Base-by-base conservation (phyloP, 202 grass and related monocot species). In the Panicum virgatum region DNA sequence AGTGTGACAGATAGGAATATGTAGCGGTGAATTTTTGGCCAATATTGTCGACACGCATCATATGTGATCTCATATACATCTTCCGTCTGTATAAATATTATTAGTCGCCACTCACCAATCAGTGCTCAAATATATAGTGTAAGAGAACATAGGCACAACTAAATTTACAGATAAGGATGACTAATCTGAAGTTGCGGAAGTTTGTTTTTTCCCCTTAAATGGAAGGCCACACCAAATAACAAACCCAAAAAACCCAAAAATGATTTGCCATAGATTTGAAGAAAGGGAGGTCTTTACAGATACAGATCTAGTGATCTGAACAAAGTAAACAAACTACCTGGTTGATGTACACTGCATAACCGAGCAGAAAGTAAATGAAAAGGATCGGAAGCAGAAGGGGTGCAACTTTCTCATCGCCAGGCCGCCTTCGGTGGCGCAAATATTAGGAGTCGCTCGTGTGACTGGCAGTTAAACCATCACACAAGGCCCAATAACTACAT, bases 371-470 rank as follows among this genome's bases (percentile, higher is more conserved):
- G 66, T 97, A 97, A 39, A 94, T 72, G 11, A 97, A 63, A 73
- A 97, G 91, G 84, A 97, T 90, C 19, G 94, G 94, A 82, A 97
- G 94, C 32, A 97, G 84, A 80, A 92, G 81, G 44, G 94, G 91
- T 48, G 91, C 87, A 45, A 94, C 83, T n/a, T n/a, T n/a, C n/a
- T n/a, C n/a, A n/a, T n/a, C n/a, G n/a, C n/a, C n/a, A n/a, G n/a
- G n/a, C n/a, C n/a, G n/a, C n/a, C n/a, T n/a, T n/a, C n/a, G n/a
- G n/a, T n/a, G n/a, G n/a, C n/a, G n/a, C n/a, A n/a, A n/a, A n/a
- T n/a, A n/a, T n/a, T n/a, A n/a, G n/a, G n/a, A n/a, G n/a, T n/a
- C n/a, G n/a, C n/a, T n/a, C n/a, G n/a, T n/a, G n/a, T n/a, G n/a
- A n/a, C n/a, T n/a, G n/a, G n/a, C n/a, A n/a, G n/a, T n/a, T n/a